A percentile compares a stretch with the other conserved stretches of the same genome.
phyloP scores from a whole-genome alignment of 768 basidiomycete species.

The Trametes meyenii region DNA sequence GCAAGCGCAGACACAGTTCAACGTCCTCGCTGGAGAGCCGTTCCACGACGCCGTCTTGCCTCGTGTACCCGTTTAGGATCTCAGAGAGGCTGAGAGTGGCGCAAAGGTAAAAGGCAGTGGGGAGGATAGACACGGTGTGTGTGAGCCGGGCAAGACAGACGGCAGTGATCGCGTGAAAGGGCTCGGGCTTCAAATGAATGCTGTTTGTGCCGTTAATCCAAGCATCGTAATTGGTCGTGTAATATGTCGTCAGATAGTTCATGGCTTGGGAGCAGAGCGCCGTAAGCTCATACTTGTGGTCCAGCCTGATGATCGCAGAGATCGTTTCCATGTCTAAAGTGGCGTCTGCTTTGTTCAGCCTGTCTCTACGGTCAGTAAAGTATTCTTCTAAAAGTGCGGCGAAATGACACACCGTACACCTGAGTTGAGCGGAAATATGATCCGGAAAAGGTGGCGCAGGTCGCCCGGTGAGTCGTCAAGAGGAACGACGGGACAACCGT shows the following conservation, averaged over 20 bases:
- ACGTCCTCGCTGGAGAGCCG: not conserved
- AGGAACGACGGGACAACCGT: not conserved
- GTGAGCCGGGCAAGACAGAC: constrained; percentile 1
- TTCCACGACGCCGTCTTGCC: not conserved
- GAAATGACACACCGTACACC: not conserved
- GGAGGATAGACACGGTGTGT: constrained; percentile 1
- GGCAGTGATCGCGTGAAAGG: not conserved
- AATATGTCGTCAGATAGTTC: not conserved
- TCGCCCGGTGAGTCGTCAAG: no score
- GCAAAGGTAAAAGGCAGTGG: constrained; percentile 2
- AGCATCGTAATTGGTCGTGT: not conserved
- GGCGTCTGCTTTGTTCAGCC: not conserved
- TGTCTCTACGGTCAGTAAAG: not conserved
- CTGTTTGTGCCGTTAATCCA: not conserved
- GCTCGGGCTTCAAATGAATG: not conserved
- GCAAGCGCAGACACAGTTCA: not conserved
- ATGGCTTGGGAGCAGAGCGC: not conserved
- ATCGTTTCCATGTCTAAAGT: not conserved
- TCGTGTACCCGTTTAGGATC: not conserved
- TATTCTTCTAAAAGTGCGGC: not conserved
- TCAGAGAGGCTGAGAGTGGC: not conserved
- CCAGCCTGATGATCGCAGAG: not conserved
- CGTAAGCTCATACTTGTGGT: constrained; percentile 14
- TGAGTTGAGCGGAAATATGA: no score
- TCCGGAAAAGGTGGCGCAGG: no score